These are phyloP conservation scores for Salix suchowensis DNA, from an alignment of 345 rosid species.

Conservation along the genomic window DNA sequence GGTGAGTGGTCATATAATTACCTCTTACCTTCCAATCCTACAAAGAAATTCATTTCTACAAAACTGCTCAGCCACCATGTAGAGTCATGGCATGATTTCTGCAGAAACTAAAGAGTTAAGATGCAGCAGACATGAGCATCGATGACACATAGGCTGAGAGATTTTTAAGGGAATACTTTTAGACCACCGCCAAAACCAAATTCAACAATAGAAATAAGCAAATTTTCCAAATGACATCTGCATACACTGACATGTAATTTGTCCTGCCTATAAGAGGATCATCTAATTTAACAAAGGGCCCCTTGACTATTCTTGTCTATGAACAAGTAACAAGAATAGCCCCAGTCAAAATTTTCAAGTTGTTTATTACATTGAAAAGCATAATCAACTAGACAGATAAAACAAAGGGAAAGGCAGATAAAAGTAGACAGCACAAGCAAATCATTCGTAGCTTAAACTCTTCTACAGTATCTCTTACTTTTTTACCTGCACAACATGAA, in stretches of 20 bases:
- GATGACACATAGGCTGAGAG: not conserved
- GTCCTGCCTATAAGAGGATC: slow-evolving; percentile 31
- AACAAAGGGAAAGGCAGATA: not conserved
- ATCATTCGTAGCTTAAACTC: slow-evolving; percentile 15
- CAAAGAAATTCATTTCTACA: not conserved
- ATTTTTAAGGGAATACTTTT: not conserved
- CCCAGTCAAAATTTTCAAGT: slow-evolving; percentile 35
- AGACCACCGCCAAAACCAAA: not conserved
- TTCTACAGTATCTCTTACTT: slow-evolving; percentile 22
- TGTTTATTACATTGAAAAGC: slow-evolving; percentile 34
- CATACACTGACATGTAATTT: slow-evolving; percentile 20
- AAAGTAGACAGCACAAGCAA: slow-evolving; percentile 25
- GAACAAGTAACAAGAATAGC: slow-evolving; percentile 34
- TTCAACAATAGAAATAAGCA: slow-evolving; percentile 12
- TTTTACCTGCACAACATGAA: slow-evolving; percentile 14
- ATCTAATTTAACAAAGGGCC: slow-evolving; percentile 33
- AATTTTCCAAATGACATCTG: slow-evolving; percentile 17
- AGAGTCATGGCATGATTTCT: not conserved
- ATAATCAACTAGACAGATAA: slow-evolving; percentile 19
- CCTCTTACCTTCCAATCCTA: not conserved
- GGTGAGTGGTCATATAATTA: not conserved
- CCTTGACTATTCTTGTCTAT: slow-evolving; percentile 28
- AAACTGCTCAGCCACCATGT: not conserved
- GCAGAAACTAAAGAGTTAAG: not conserved
- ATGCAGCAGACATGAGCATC: not conserved